Base-by-base conservation (phyloP, 768 basidiomycete species). In the Leccinum subgranulosum region DNA sequence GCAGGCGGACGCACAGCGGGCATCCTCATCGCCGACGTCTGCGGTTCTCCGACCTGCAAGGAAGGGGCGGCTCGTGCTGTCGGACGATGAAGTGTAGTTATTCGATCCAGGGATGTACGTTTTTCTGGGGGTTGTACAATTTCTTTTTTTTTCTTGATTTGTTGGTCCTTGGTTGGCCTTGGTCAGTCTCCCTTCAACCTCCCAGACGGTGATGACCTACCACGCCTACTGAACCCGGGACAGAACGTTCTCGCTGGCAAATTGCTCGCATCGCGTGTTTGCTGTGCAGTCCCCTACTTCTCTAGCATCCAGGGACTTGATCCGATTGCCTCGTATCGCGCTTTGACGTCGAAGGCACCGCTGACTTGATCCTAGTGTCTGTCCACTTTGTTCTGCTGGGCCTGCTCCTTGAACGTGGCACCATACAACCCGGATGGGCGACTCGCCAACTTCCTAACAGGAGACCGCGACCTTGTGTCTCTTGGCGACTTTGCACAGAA, bases 1-100 rank as follows among this genome's bases (percentile, higher is more conserved):
- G 50, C 51, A 25, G 54, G 52, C 14, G 52, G 45, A 33, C 46
- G 41, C 17, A 25, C 53, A 23, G 27, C 49, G 23, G 28, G 36
- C 15, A 11, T n/a, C 3, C 1, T 25, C 10, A 25, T 43, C 59
- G 34, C 31, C 54, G 45, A 61, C 55, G 25, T 29, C 57, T 51
- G 45, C 43, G 43, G 64, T 39, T 36, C 41, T 50, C 31, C 69
- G 60, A 56, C 48, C 62, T 23, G 14, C 51, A 34, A 67, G 64
- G 61, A 74, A 69, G 51, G 64, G 69, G 21, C 68, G 68, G 2
- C 41, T 75, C 12, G 68, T 78, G 31, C 54, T 77, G 29, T 77
- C 75, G 34, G 76, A 77, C 53, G 76, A 78, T n/a, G 76, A 74
- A 31, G 21, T 52, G 54, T 71, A 69, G 62, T 6, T 62, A 53